A percentile compares a stretch with the other conserved stretches of the same genome.
phyloP scores from a whole-genome alignment of 768 basidiomycete species.

The Suillus lakei region DNA sequence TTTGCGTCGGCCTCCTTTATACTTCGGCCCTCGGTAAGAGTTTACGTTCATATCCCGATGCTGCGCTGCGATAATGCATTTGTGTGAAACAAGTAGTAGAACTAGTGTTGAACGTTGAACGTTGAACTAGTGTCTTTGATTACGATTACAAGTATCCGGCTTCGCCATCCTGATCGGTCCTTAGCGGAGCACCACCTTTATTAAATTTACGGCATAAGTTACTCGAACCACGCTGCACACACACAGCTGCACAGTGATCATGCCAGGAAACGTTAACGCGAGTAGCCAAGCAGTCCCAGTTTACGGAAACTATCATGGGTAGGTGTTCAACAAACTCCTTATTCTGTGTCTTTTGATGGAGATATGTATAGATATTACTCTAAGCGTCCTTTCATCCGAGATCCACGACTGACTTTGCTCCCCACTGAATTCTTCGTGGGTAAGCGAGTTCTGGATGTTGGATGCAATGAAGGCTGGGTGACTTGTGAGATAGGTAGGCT shows the following conservation, averaged over 20 bases:
- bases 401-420: constrained; percentile 70
- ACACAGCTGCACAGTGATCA: background rate
- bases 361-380: constrained; percentile 64
- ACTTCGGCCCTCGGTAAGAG: too few species aligned
- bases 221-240: background rate
- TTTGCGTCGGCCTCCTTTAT: too few species aligned
- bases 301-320: constrained; percentile 81
- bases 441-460: constrained; percentile 77
- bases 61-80: too few species aligned
- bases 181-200: background rate
- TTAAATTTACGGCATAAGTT: background rate
- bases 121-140: too few species aligned
- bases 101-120: too few species aligned
- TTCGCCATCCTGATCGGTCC: background rate
- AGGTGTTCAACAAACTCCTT: constrained; percentile 12
- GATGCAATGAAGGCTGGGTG: constrained; percentile 87
- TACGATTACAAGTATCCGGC: too few species aligned
- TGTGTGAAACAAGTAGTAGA: too few species aligned
- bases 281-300: constrained; percentile 37
- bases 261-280: constrained; percentile 1
- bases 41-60: too few species aligned
- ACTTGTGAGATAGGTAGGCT: constrained; percentile 81
- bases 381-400: constrained; percentile 65
- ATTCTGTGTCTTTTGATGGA: background rate
- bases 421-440: constrained; percentile 55